Base-by-base conservation (phyloP, 2,329 filamentous ascomycete species). In the Sporothrix brasiliensis region DNA sequence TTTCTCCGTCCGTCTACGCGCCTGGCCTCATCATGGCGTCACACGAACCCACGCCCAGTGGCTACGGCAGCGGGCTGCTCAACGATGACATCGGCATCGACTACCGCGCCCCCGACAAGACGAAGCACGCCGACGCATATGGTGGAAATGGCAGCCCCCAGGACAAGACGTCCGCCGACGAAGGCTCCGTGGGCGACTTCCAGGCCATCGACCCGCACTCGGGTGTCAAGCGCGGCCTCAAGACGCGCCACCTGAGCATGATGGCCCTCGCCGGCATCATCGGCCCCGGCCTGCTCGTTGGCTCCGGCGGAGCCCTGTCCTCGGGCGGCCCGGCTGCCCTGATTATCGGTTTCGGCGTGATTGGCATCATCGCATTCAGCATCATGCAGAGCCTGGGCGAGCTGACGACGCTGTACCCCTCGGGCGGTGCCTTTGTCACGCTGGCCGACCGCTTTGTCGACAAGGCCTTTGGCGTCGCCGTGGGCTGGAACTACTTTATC, bases 321-420 rank as follows among this genome's bases (percentile, higher is more conserved):
- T 86, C 84, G 54, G 91, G 90, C 69, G 91, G 91, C 0, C 91
- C 91, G 19, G 91, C 89, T 0, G 88, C 90, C 0, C 79, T 92
- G 65, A 78, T 93, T 49, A 92, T 93, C 76, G 91, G 91, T 1
- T 94, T 93, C 74, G 87, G 84, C 11, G 81, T 92, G 39, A 90
- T 92, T 73, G 91, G 89, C 13, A 84, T 92, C 73, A 87, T 93
- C 71, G 90, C 90, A 1, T 85, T 83, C 73, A 84, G 83, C 74
- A 86, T 90, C 73, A 92, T 91, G 87, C 91, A 92, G 81, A 90
- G 87, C 4, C 80, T 93, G 7, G 91, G 91, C 24, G 91, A 93
- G 77, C 81, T 93, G 75, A 91, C 91, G 3, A 92, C 91, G 7
- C 79, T 92, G 1, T 92, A 90, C 74, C 91, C 91, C 0, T 89